phyloP scores from a whole-genome alignment of 768 basidiomycete species.

The Scleroderma citrinum region DNA sequence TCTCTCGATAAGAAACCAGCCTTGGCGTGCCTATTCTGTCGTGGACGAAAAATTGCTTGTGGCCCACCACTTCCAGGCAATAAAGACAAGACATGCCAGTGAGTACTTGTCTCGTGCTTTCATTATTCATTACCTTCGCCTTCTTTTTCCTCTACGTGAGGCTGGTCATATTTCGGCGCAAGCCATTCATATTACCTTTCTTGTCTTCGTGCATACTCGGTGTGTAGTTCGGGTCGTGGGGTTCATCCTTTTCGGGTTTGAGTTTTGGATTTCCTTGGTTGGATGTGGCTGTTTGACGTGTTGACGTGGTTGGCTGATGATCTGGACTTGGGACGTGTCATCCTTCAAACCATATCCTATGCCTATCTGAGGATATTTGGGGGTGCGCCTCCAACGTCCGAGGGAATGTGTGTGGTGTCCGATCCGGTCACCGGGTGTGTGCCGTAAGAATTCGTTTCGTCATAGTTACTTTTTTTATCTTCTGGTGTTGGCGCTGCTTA shows the following conservation, averaged over 20 bases:
- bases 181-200: too few species aligned
- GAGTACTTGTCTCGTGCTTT: conserved; percentile 31
- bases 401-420: neutral
- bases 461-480: neutral
- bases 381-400: conserved; percentile 9
- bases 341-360: conserved; percentile 2
- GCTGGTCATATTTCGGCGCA: too few species aligned
- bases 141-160: too few species aligned
- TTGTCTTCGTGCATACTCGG: too few species aligned
- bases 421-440: neutral
- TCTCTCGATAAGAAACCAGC: conserved; percentile 48
- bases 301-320: too few species aligned
- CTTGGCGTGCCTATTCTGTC: conserved; percentile 59
- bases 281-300: too few species aligned
- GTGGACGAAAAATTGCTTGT: conserved; percentile 65
- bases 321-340: neutral
- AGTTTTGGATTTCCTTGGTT: too few species aligned
- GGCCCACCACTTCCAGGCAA: conserved; percentile 51
- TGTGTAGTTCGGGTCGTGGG: too few species aligned
- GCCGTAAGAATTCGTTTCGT: neutral
- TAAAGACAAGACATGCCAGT: conserved; percentile 61
- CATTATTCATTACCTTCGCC: too few species aligned
- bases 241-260: too few species aligned
- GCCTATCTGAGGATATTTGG: conserved; percentile 12
- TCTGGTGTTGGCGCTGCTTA: neutral